Evolutionary conservation across 352 stramenopile genomes (phyloP).

Genomic region (Phytopythium aichiense): DNA sequence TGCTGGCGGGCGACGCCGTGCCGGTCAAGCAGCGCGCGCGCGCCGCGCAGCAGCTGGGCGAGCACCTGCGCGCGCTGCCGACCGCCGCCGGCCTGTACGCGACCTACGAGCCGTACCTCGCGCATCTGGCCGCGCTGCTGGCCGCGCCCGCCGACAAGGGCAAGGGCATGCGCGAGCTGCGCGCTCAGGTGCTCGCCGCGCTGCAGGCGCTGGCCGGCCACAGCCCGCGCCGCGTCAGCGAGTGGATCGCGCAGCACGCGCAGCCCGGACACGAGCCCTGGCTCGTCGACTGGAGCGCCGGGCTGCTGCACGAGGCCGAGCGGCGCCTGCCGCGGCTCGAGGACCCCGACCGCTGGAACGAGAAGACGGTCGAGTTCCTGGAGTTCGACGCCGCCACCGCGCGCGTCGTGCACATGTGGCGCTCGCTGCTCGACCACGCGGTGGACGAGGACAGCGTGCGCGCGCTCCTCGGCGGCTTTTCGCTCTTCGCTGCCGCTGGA

Average conservation of each 20-base stretch:
- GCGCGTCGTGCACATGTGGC: conserved; percentile 40
- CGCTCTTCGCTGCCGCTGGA: neutral
- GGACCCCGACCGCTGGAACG: conserved; percentile 19
- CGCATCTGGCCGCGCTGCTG: conserved; percentile 31
- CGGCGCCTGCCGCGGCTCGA: conserved; percentile 22
- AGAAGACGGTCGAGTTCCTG: conserved; percentile 33
- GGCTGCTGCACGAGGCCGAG: conserved; percentile 35
- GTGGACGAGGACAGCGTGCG: conserved; percentile 33
- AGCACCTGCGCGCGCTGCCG: conserved; percentile 24
- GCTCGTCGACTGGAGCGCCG: conserved; percentile 49
- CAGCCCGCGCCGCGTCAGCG: conserved; percentile 32
- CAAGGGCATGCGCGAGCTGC: conserved; percentile 30
- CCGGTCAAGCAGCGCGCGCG: conserved; percentile 33
- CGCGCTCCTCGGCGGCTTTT: conserved; percentile 24
- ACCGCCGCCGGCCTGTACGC: conserved; percentile 22
- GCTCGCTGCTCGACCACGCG: conserved; percentile 46
- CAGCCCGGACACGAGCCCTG: conserved; percentile 36
- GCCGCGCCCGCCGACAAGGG: conserved; percentile 18
- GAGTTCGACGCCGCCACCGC: conserved; percentile 40
- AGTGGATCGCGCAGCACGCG: conserved; percentile 47
- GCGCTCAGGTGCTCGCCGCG: conserved; percentile 32
- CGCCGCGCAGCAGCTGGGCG: conserved; percentile 41
- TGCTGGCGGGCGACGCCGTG: conserved; percentile 33
- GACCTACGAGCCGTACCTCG: conserved; percentile 53
- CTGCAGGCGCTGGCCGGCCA: conserved; percentile 36